These are phyloP conservation scores for Evernia prunastri DNA, from an alignment of 495 filamentous ascomycete species.

Conservation along the genomic window DNA sequence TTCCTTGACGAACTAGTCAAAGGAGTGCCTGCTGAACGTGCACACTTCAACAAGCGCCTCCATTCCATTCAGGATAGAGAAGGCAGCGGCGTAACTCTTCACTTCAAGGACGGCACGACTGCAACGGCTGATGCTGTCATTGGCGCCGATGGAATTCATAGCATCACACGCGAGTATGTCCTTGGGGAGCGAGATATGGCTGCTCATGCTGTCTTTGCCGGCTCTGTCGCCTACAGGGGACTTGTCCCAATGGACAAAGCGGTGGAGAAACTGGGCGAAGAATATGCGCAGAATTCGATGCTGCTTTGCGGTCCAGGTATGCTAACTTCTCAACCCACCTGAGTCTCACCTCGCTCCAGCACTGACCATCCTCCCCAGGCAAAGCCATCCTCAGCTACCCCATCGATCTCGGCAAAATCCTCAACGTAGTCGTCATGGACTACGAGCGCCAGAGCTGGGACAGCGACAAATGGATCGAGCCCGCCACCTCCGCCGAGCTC, in stretches of 20 bases:
- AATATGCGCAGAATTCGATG: constrained; percentile 26
- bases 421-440: constrained; percentile 36
- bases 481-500: background rate
- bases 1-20: constrained; percentile 46
- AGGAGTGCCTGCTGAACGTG: constrained; percentile 37
- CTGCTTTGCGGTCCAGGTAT: constrained; percentile 17
- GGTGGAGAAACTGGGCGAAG: constrained; percentile 40
- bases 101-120: constrained; percentile 25
- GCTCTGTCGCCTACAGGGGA: constrained; percentile 44
- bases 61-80: constrained; percentile 32
- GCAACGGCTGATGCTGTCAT: constrained; percentile 32
- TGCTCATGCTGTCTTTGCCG: constrained; percentile 37
- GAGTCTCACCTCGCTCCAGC: background rate
- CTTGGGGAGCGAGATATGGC: constrained; percentile 31
- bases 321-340: background rate
- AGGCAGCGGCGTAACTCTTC: constrained; percentile 34
- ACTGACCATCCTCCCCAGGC: background rate
- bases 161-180: constrained; percentile 35
- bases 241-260: constrained; percentile 47
- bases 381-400: constrained; percentile 39
- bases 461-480: background rate
- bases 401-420: constrained; percentile 37
- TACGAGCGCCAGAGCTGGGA: constrained; percentile 22
- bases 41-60: constrained; percentile 43
- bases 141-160: constrained; percentile 45